Evolutionary conservation across 495 filamentous ascomycete genomes (phyloP), one percentile per base, ranked within the genome.

Genomic region (Annulohypoxylon maeteangense): DNA sequence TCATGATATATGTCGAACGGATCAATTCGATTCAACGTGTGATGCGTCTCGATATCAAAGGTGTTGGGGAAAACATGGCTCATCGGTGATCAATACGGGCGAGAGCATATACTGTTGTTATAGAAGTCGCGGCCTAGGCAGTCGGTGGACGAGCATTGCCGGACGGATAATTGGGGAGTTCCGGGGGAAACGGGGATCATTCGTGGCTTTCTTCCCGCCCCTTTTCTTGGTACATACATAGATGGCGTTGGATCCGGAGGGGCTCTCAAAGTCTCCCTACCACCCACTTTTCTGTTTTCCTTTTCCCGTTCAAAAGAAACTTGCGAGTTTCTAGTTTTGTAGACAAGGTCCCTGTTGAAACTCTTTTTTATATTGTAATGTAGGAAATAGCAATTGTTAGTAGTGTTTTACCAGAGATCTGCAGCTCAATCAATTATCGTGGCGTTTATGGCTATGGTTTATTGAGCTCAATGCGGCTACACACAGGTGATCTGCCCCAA

Each of bases 191-290:
- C 34, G n/a, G 7, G 20, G 29, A 31, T 31, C 2, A 14, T 53
- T 4, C 4, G 1, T 5, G 4, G 23, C 48, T 32, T 53, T 14
- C 7, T 18, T 10, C 25, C 25, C n/a, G n/a, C n/a, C n/a, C 12
- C 12, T 25, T 31, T 32, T 32, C n/a, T 18, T 34, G 10, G 50
- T 34, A 54, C 12, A 48, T 51, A 51, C 4, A 34, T 34, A 34
- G 20, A 42, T 32, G 55, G 55, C 38, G 57, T 61, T 61, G 40
- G 38, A 61, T 61, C 8, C 29, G 18, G 48, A 14, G 16, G 16
- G 12, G 36, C 18, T n/a, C 23, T 25, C 7, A 12, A 11, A 20
- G 1, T 7, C 20, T 12, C 36, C 27, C n/a, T 23, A 25, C 7
- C 36, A 12, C 36, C 22, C 22, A 12, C 6, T 16, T 44, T 29